These are phyloP conservation scores for Isatis tinctoria DNA, from an alignment of 345 rosid genomes.

Conservation along the genomic window DNA sequence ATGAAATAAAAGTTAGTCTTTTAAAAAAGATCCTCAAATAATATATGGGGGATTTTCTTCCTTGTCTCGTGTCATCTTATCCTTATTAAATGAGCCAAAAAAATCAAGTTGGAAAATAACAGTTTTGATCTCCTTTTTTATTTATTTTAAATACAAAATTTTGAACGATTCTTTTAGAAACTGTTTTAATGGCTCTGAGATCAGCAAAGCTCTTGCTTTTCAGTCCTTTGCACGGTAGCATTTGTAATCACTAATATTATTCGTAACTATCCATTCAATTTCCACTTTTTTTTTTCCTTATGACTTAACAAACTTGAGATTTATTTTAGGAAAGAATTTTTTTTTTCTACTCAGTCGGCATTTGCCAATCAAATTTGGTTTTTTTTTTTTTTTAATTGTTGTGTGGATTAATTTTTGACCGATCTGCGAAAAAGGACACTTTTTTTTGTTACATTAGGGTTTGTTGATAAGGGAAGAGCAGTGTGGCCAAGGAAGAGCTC, in stretches of 20 bases:
- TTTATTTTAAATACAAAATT: not conserved
- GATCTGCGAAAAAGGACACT: not conserved
- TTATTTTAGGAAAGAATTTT: not conserved
- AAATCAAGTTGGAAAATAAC: not conserved
- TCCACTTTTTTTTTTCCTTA: not conserved
- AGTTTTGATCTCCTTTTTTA: not conserved
- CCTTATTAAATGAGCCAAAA: not conserved
- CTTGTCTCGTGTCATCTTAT: slow-evolving; percentile 18
- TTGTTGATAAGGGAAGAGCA: slow-evolving; percentile 25
- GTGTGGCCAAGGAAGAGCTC: slow-evolving; percentile 25
- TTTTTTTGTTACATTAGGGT: slow-evolving; percentile 15
- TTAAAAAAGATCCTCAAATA: no score
- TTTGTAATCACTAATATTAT: slow-evolving; percentile 2
- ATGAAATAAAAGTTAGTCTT: no score
- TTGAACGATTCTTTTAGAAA: not conserved
- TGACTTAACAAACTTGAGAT: not conserved
- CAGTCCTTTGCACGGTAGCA: slow-evolving; percentile 36
- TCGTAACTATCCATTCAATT: slow-evolving; percentile 22
- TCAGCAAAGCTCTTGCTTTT: slow-evolving; percentile 17
- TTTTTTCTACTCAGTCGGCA: not conserved
- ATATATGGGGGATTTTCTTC: no score
- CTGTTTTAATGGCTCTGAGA: slow-evolving; percentile 31
- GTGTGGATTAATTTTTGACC: slow-evolving; percentile 13
- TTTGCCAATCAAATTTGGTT: not conserved
- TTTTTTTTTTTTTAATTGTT: not conserved